Evolutionary conservation across 345 rosid genomes (phyloP), one percentile per base, ranked within the genome.

Genomic region (Punica granatum): DNA sequence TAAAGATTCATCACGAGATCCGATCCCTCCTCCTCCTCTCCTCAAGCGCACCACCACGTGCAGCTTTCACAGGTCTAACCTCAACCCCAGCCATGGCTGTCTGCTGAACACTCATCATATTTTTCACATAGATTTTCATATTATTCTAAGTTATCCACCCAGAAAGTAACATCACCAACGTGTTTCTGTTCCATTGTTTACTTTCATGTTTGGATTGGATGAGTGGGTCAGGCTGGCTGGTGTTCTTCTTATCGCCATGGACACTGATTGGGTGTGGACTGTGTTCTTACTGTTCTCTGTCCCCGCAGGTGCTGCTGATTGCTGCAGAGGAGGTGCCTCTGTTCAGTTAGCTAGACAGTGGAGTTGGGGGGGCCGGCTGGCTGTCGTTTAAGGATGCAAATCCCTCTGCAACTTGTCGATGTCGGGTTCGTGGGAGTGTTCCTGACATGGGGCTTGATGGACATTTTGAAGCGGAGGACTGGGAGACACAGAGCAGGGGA

Each of bases 321-420:
- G n/a, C n/a, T n/a, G n/a, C 41, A 37, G 41, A 37, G 41, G 41
- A 5, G 5, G 9, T 54, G 26, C 25, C 3, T 25, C 31, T 23
- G 10, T 8, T 7, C 31, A 11, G 9, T 25, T 6, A 26, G 30
- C n/a, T 56, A 9, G 65, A n/a, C 28, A 25, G 28, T 23, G n/a
- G 41, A 59, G 31, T 48, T 67, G 25, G 12, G 4, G 61, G 26
- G 5, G n/a, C 6, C 6, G 30, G 30, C 31, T 26, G 32, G 30
- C 31, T 25, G 60, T 54, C n/a, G 60, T 54, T 54, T 56, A 28
- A 25, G 2, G 36, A 70, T 70, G 73, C 42, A 12, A 14, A 25
- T 60, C 42, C 66, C 65, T 21, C 37, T 59, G 66, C 58, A 31
- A 4, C 49, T 72, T 48, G 66, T 59, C 21, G 34, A 63, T 64